A percentile compares a stretch with the other conserved stretches of the same genome.
phyloP scores from a whole-genome alignment of 2,329 filamentous ascomycete species.

The Aspergillus japonicus region DNA sequence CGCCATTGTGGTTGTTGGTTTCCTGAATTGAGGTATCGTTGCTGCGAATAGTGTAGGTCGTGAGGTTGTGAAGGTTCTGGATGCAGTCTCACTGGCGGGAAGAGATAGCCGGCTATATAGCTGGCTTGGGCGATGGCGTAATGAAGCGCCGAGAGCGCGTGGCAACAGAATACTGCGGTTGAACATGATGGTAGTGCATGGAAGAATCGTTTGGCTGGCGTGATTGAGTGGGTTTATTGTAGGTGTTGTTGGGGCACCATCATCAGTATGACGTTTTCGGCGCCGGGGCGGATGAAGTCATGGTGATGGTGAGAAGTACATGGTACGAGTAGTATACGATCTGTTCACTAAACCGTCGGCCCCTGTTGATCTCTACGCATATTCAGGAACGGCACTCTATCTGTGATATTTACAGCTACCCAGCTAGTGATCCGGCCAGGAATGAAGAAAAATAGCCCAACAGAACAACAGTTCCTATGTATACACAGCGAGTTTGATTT shows the following conservation, averaged over 20 bases:
- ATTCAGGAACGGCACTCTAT: not conserved
- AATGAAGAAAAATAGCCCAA: not conserved
- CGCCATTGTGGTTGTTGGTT: conserved; percentile 16
- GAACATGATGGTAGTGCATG: not conserved
- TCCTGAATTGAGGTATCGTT: not conserved
- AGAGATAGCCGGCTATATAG: not conserved
- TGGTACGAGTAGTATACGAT: no score
- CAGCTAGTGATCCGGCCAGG: not conserved
- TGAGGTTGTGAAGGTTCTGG: not conserved
- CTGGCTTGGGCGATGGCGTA: not conserved
- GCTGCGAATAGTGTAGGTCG: not conserved
- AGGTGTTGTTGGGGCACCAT: not conserved
- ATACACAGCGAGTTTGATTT: not conserved
- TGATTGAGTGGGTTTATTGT: not conserved
- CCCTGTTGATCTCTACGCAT: not conserved
- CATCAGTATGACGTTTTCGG: conserved; percentile 18
- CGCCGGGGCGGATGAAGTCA: conserved; percentile 1
- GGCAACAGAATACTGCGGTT: not conserved
- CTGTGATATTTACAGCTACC: not conserved
- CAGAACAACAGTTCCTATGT: not conserved
- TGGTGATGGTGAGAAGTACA: not conserved
- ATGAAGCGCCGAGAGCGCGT: not conserved
- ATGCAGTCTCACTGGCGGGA: not conserved
- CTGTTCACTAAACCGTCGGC: not conserved
- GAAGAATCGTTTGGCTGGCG: not conserved